phyloP scores from a whole-genome alignment of 768 basidiomycete genomes.

The Rhizopogon salebrosus region DNA sequence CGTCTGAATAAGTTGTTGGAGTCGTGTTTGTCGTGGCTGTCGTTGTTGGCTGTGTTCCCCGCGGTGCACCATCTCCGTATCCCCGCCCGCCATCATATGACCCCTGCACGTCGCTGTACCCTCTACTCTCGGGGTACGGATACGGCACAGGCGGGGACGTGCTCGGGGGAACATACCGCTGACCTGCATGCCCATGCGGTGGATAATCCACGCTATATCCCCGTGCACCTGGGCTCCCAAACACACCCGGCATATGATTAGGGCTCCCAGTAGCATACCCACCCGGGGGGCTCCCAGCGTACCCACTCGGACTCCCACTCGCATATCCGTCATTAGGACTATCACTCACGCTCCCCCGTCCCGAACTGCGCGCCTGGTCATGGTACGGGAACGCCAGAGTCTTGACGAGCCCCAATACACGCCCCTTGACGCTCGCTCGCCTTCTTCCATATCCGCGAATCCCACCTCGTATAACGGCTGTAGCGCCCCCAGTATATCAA shows the following conservation, averaged over 20 bases:
- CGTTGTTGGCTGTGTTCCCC: conserved; percentile 5
- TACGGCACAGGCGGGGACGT: background rate
- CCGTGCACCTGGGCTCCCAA: background rate
- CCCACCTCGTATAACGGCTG: conserved; percentile 70
- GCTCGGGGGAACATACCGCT: background rate
- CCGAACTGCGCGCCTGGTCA: conserved; percentile 46
- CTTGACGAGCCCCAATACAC: conserved; percentile 61
- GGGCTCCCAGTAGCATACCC: conserved; percentile 1
- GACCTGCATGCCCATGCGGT: background rate
- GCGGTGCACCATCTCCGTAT: background rate
- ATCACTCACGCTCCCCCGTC: conserved; percentile 30
- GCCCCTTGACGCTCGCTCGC: conserved; percentile 53
- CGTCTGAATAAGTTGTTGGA: conserved; percentile 3
- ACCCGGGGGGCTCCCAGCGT: conserved; percentile 49
- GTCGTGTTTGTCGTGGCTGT: background rate
- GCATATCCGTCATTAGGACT: conserved; percentile 42
- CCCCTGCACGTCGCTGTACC: background rate
- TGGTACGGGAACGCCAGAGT: conserved; percentile 82
- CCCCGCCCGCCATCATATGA: background rate
- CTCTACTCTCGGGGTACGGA: background rate
- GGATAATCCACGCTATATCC: background rate
- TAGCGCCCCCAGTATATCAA: conserved; percentile 64
- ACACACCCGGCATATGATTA: background rate
- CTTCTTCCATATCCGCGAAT: conserved; percentile 43
- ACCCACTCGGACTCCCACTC: conserved; percentile 55